Percentiles rank a stretch among this genome's conserved stretches.
These are phyloP conservation scores for Tarenaya hassleriana DNA, from an alignment of 345 rosid genomes.

Conservation along the genomic window DNA sequence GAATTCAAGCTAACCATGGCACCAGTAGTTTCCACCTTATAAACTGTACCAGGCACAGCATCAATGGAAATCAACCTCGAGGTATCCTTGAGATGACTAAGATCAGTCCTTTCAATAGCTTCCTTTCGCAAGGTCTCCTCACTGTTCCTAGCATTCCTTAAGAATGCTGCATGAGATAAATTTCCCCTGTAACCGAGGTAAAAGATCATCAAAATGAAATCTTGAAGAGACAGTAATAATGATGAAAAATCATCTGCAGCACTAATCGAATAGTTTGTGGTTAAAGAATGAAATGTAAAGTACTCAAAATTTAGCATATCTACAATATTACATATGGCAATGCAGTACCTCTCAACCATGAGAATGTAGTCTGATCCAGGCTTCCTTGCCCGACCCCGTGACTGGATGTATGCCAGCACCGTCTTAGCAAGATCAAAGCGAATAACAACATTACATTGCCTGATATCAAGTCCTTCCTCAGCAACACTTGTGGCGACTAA, in stretches of 20 bases:
- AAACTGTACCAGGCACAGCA: constrained; percentile 70
- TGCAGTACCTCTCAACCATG: constrained; percentile 89
- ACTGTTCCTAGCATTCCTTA: constrained; percentile 92
- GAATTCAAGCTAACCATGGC: constrained; percentile 97
- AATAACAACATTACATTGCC: constrained; percentile 98
- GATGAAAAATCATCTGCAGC: background rate
- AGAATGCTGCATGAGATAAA: constrained; percentile 77
- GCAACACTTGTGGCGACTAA: constrained; percentile 99
- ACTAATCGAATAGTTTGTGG: background rate
- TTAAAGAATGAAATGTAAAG: background rate
- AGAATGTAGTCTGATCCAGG: constrained; percentile 98
- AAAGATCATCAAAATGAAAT: constrained; percentile 4
- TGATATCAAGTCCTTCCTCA: constrained; percentile 97
- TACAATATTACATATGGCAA: constrained; percentile 5
- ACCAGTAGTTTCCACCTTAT: constrained; percentile 94
- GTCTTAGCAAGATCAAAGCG: constrained; percentile 99
- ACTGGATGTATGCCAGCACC: constrained; percentile 94
- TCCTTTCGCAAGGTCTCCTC: constrained; percentile 96
- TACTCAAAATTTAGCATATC: background rate
- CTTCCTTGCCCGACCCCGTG: constrained; percentile 98
- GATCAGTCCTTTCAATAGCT: constrained; percentile 96
- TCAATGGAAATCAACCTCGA: constrained; percentile 78
- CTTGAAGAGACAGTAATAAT: constrained; percentile 1
- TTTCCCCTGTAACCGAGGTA: constrained; percentile 49
- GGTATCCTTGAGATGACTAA: constrained; percentile 84